Conservation (phyloP, 441 rosid genomes). For the Hura crepitans region DNA sequence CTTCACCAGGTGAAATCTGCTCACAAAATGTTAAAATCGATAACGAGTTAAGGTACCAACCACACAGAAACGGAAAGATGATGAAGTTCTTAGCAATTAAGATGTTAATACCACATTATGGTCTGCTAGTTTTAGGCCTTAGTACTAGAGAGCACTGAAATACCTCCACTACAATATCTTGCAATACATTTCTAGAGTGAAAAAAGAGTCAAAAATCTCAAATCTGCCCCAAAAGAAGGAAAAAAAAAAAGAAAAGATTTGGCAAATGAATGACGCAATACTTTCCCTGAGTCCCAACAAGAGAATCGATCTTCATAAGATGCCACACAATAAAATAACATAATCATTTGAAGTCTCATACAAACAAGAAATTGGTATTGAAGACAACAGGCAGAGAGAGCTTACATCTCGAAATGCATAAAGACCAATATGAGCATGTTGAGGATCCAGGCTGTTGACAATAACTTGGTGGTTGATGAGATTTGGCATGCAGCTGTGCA, state of each 20-base stretch:
- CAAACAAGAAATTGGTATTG: not conserved
- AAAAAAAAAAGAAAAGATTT: not conserved
- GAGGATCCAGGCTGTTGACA: conserved; percentile 82
- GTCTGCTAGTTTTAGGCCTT: not conserved
- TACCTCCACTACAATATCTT: no score
- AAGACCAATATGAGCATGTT: conserved; percentile 74
- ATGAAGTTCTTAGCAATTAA: not conserved
- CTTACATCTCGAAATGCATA: conserved; percentile 89
- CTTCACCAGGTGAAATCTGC: conserved; percentile 92
- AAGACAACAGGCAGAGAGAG: conserved; percentile 9
- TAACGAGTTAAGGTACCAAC: no score
- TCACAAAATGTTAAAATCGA: conserved; percentile 21
- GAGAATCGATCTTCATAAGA: not conserved
- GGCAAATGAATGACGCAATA: not conserved
- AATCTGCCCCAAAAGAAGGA: no score
- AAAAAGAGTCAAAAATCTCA: no score
- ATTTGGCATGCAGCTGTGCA: conserved; percentile 84
- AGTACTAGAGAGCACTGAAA: not conserved
- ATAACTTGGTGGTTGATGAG: conserved; percentile 79
- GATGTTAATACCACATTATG: not conserved
- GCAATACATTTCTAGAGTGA: no score
- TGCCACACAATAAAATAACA: conserved; percentile 1
- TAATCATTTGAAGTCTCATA: not conserved
- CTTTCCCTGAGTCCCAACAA: not conserved
- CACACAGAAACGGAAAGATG: conserved; percentile 7